Evolutionary conservation across 2,329 filamentous ascomycete genomes (phyloP), one percentile per base, ranked within the genome.

Genomic region (Aspergillus neoniger): DNA sequence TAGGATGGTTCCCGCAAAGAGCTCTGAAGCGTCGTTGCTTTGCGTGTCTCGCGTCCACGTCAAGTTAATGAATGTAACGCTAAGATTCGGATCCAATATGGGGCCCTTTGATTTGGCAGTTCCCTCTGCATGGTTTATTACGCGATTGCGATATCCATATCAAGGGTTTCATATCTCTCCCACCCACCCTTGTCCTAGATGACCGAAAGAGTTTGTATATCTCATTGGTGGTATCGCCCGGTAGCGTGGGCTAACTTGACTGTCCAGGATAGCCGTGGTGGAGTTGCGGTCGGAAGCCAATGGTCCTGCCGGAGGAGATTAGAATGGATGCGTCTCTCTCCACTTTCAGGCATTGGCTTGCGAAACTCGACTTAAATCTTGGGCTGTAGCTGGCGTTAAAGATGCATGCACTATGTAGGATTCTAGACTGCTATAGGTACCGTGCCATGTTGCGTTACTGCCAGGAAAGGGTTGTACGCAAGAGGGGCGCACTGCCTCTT

Each of bases 241-340:
- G 25, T 50, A 50, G 47, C 47, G 47, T 32, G 47, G 36, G 53
- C 53, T 55, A 55, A 41, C 23, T 12, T 9, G 47, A 28, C 25
- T 55, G 53, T 55, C 41, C 30, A 47, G 30, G 21, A 55, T 55
- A 55, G 39, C 39, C 53, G 53, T 47, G 53, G 53, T 55, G 53
- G 53, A 55, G 53, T 55, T 25, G 28, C 28, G 39, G 10, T 39
- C 53, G 53, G 53, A 55, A 55, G 23, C 53, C 43, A 47, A 55
- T 55, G 25, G 53, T 55, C 39, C 25, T 55, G 53, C 39, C 53
- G 25, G 53, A 55, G 32, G 39, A 47, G 30, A 55, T 30, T 47
- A 5, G 36, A 47, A 47, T 21, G 39, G 17, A 47, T 19, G 28
- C n/a, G 14, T 55, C 23, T 47, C 36, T 47, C 53, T 55, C 53